phyloP scores from a whole-genome alignment of 129 eudicot species.

The Escallonia herrerae region DNA sequence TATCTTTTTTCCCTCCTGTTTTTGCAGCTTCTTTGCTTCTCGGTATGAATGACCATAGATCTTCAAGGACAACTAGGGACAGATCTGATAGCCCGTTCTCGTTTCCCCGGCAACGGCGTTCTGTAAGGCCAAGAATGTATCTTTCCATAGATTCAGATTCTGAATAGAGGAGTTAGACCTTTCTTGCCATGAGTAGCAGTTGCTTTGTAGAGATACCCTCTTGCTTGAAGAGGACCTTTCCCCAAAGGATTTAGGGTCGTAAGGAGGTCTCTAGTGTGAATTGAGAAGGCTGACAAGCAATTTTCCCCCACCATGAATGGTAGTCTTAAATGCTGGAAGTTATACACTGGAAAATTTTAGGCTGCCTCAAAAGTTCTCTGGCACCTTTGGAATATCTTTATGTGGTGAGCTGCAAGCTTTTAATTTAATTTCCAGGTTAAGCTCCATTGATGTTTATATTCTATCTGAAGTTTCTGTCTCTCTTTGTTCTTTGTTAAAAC shows the following conservation, averaged over 20 bases:
- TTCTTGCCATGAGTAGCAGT: neutral
- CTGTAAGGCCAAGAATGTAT: conserved; percentile 67
- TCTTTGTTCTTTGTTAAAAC: conserved; percentile 8
- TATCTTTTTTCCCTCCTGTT: conserved; percentile 4
- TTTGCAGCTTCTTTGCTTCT: conserved; percentile 66
- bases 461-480: neutral
- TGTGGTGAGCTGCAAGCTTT: conserved; percentile 13
- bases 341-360: too few species aligned
- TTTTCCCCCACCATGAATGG: conserved; percentile 5
- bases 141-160: conserved; percentile 80
- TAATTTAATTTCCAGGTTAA: too few species aligned
- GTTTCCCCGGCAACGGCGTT: conserved; percentile 73
- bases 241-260: neutral
- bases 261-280: conserved; percentile 8
- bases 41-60: conserved; percentile 53
- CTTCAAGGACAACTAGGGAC: conserved; percentile 46
- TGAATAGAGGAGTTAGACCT: conserved; percentile 30
- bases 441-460: too few species aligned
- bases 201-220: conserved; percentile 2
- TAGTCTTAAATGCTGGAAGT: neutral
- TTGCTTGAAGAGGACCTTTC: conserved; percentile 1
- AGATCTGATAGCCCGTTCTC: conserved; percentile 63
- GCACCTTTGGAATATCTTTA: conserved; percentile 3
- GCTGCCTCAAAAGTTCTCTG: conserved; percentile 7
- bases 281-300: conserved; percentile 16